Percentiles rank a stretch among this genome's conserved stretches.
Evolutionary conservation across 768 basidiomycete genomes (phyloP).

Genomic region (Tricholoma flavovirens): DNA sequence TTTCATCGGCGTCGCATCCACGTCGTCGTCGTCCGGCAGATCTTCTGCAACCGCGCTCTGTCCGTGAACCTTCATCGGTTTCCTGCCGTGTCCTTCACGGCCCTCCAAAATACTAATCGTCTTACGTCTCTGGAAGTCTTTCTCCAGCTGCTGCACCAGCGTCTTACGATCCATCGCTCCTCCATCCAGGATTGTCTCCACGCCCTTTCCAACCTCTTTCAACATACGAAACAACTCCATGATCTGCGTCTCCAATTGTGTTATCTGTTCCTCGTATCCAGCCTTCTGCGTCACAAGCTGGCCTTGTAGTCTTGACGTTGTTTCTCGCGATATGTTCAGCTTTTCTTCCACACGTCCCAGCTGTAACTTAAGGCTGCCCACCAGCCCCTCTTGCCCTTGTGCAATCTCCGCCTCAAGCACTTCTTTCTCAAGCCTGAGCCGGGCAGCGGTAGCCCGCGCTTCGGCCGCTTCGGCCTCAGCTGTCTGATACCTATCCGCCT

Average conservation of each 20-base stretch:
- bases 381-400: constrained; percentile 75
- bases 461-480: constrained; percentile 73
- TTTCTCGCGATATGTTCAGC: constrained; percentile 72
- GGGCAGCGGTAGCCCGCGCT: constrained; percentile 56
- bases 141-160: constrained; percentile 75
- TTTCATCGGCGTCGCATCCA: constrained; percentile 55
- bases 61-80: constrained; percentile 18
- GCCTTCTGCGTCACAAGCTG: constrained; percentile 73
- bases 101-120: constrained; percentile 87
- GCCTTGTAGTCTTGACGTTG: constrained; percentile 65
- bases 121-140: constrained; percentile 75
- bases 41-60: constrained; percentile 22
- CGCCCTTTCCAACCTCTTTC: constrained; percentile 72
- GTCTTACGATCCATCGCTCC: constrained; percentile 74
- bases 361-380: constrained; percentile 74
- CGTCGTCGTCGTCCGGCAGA: constrained; percentile 42
- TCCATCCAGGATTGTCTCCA: constrained; percentile 67
- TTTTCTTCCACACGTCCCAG: constrained; percentile 69
- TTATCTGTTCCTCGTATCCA: constrained; percentile 80
- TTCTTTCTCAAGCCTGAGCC: constrained; percentile 78
- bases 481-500: constrained; percentile 77
- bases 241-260: constrained; percentile 87
- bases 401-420: constrained; percentile 75
- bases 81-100: constrained; percentile 33
- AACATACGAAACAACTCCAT: constrained; percentile 93